Percentiles rank a stretch among this genome's conserved stretches.
Conservation (phyloP, 768 basidiomycete species). For the Termitomyces bulborhizus region DNA sequence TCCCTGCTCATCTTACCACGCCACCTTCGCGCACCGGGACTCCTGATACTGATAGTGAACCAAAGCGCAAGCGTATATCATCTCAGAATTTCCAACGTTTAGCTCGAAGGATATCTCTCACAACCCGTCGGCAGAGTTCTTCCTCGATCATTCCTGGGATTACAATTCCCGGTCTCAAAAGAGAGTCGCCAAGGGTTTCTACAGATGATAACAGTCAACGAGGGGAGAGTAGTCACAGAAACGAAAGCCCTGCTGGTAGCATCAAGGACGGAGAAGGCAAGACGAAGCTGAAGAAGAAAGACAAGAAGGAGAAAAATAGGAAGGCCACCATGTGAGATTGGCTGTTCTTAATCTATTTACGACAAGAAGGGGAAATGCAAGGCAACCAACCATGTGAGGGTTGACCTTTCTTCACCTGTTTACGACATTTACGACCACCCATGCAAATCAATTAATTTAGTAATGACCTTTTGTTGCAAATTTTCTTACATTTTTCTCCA, state of each 20-base stretch:
- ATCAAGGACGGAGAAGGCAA: slow-evolving; percentile 39
- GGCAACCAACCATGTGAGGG: slow-evolving; percentile 28
- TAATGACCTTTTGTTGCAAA: slow-evolving; percentile 13
- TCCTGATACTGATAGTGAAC: slow-evolving; percentile 68
- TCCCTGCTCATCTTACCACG: slow-evolving; percentile 49
- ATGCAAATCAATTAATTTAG: slow-evolving; percentile 12
- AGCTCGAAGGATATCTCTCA: slow-evolving; percentile 67
- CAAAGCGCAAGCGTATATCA: slow-evolving; percentile 74
- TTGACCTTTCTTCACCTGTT: slow-evolving; percentile 11
- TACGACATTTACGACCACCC: slow-evolving; percentile 19
- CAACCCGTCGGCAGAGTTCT: slow-evolving; percentile 50
- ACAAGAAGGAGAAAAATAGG: slow-evolving; percentile 57
- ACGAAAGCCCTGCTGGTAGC: slow-evolving; percentile 54
- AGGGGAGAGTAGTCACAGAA: slow-evolving; percentile 34
- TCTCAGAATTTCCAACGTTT: slow-evolving; percentile 84
- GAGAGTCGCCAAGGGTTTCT: slow-evolving; percentile 41
- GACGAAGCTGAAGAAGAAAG: slow-evolving; percentile 39
- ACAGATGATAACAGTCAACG: slow-evolving; percentile 36
- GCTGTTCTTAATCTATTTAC: slow-evolving; percentile 15
- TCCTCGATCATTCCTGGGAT: slow-evolving; percentile 48
- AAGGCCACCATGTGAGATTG: slow-evolving; percentile 26
- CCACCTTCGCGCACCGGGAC: slow-evolving; percentile 68
- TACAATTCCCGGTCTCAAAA: slow-evolving; percentile 45
- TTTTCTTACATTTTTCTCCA: not conserved
- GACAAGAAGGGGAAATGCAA: slow-evolving; percentile 40